Evolutionary conservation across 352 stramenopile genomes (phyloP).

Genomic region (Globisporangium cederbergense): DNA sequence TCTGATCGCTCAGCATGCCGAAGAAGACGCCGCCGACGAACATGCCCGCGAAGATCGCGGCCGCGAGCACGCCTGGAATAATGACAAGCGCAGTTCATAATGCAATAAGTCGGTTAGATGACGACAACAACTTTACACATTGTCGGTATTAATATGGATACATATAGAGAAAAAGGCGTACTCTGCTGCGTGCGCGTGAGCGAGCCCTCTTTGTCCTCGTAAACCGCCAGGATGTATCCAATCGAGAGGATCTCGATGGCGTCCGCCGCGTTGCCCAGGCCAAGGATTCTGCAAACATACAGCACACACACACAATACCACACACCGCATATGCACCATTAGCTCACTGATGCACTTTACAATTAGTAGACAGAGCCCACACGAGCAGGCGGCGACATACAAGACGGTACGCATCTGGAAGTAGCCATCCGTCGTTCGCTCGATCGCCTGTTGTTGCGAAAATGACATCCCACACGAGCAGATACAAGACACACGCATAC

Average conservation of each 20-base stretch:
- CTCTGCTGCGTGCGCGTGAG: slow-evolving; percentile 51
- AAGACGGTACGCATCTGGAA: slow-evolving; percentile 68
- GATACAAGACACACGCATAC: neutral
- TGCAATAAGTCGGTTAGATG: neutral
- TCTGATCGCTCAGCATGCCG: slow-evolving; percentile 68
- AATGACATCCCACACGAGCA: neutral
- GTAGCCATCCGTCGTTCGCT: slow-evolving; percentile 51
- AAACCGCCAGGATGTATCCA: slow-evolving; percentile 87
- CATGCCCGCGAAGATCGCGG: slow-evolving; percentile 89
- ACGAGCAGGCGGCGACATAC: slow-evolving; percentile 24
- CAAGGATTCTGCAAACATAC: slow-evolving; percentile 48
- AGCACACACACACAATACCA: neutral
- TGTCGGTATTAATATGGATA: neutral
- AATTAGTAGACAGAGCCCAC: neutral
- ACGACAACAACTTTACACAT: neutral
- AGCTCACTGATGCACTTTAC: neutral
- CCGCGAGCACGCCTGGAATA: slow-evolving; percentile 63
- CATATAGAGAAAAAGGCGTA: slow-evolving; percentile 20
- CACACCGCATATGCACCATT: neutral
- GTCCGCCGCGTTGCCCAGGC: slow-evolving; percentile 84
- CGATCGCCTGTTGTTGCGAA: slow-evolving; percentile 35
- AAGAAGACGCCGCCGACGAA: slow-evolving; percentile 82
- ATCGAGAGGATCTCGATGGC: slow-evolving; percentile 91
- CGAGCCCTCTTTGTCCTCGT: slow-evolving; percentile 66
- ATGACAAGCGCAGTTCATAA: neutral